phyloP scores from a whole-genome alignment of 2,329 filamentous ascomycete species.

The Arthrobotrys entomopaga region DNA sequence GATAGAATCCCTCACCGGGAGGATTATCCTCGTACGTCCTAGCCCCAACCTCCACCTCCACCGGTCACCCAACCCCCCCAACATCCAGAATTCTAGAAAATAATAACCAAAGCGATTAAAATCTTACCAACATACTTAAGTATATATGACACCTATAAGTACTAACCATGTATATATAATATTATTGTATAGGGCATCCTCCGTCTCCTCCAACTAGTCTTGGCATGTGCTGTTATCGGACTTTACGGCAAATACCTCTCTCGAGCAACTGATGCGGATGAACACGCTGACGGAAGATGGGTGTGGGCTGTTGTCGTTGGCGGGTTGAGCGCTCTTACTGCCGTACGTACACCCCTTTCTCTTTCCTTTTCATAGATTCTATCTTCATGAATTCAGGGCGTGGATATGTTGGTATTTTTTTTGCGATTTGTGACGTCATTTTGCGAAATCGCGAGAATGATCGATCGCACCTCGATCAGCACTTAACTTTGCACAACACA shows the following conservation, averaged over 20 bases:
- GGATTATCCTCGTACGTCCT: slow-evolving; percentile 43
- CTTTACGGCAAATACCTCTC: slow-evolving; percentile 79
- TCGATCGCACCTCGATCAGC: too few relatives aligned
- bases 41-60: too few relatives aligned
- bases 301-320: slow-evolving; percentile 78
- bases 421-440: slow-evolving; percentile 26
- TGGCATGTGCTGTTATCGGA: slow-evolving; percentile 79
- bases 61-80: neutral
- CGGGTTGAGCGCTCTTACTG: slow-evolving; percentile 72
- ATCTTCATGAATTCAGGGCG: neutral
- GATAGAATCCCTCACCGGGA: slow-evolving; percentile 29
- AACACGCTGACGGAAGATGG: slow-evolving; percentile 74
- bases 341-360: slow-evolving; percentile 61
- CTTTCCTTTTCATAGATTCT: slow-evolving; percentile 71
- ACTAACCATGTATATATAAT: neutral
- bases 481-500: too few relatives aligned
- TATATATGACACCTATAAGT: neutral
- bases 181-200: slow-evolving; percentile 64
- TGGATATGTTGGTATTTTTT: neutral
- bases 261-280: slow-evolving; percentile 66
- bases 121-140: too few relatives aligned
- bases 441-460: neutral
- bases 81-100: neutral
- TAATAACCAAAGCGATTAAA: too few relatives aligned
- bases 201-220: slow-evolving; percentile 78